Percentiles rank a stretch among this genome's conserved stretches.
Conservation (phyloP, 805 yeast species). For the Maudiozyma pseudohumilis region DNA sequence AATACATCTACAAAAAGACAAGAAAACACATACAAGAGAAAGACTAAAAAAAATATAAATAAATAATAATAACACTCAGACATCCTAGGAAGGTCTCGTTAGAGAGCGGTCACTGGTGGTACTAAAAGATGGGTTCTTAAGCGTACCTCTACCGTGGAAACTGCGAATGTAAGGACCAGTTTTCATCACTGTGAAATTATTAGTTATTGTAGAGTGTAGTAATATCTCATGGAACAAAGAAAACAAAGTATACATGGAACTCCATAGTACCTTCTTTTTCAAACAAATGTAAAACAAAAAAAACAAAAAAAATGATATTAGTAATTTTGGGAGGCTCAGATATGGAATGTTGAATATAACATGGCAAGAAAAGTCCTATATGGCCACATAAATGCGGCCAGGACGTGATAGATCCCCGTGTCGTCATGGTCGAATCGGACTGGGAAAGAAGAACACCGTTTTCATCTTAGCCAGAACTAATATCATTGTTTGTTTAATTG, state of each 20-base stretch:
- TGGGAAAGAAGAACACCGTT: slow-evolving; percentile 77
- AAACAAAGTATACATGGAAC: slow-evolving; percentile 1
- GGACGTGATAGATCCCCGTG: slow-evolving; percentile 45
- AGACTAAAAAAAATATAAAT: not conserved
- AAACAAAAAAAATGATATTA: not conserved
- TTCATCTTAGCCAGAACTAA: slow-evolving; percentile 32
- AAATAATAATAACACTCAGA: slow-evolving; percentile 46
- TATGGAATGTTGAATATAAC: slow-evolving; percentile 13
- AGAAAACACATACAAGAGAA: not conserved
- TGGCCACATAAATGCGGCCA: slow-evolving; percentile 6
- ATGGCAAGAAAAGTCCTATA: slow-evolving; percentile 72
- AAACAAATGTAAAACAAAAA: not conserved
- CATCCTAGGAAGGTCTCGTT: slow-evolving; percentile 80
- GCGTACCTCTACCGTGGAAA: slow-evolving; percentile 88
- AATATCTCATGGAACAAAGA: not conserved
- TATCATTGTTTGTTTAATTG: too few species aligned
- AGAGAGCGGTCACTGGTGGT: slow-evolving; percentile 75
- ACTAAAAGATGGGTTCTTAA: slow-evolving; percentile 63
- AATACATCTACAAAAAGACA: not conserved
- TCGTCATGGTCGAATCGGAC: slow-evolving; percentile 92
- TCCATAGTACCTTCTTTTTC: not conserved
- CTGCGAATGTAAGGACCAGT: slow-evolving; percentile 77
- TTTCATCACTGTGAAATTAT: slow-evolving; percentile 53
- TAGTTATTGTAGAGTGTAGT: not conserved
- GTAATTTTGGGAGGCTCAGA: slow-evolving; percentile 24